Conservation (phyloP, 176 grass and related monocot species). For the Rhipidocladum racemiflorum region DNA sequence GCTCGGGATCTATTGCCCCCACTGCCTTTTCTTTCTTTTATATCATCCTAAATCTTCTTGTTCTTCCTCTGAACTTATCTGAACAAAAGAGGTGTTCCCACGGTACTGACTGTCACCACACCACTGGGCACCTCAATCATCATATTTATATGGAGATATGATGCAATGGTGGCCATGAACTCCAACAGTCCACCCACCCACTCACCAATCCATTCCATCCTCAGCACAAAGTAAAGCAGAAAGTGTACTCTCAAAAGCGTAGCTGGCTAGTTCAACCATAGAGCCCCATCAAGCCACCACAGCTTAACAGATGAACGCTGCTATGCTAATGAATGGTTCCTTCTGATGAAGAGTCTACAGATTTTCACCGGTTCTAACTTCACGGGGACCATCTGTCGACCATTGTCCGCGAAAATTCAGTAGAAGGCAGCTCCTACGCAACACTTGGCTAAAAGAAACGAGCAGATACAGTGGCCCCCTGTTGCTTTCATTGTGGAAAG, state of each 20-base stretch:
- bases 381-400: background rate
- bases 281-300: background rate
- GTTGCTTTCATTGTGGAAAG: constrained; percentile 33
- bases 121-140: background rate
- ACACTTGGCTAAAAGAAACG: background rate
- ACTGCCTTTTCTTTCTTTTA: background rate
- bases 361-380: background rate
- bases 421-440: background rate
- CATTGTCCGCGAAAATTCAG: background rate
- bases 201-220: background rate
- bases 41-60: background rate
- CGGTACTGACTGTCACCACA: constrained; percentile 17
- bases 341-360: too few species aligned
- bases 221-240: background rate
- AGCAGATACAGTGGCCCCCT: background rate
- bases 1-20: constrained; percentile 8
- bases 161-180: constrained; percentile 7
- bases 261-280: constrained; percentile 2
- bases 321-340: background rate
- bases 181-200: constrained; percentile 33
- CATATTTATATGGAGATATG: background rate
- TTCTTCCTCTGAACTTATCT: constrained; percentile 19
- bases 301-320: background rate
- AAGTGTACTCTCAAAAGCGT: background rate
- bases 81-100: constrained; percentile 23